These are phyloP conservation scores for Talaromyces wortmannii DNA, from an alignment of 495 filamentous ascomycete species.

Conservation along the genomic window DNA sequence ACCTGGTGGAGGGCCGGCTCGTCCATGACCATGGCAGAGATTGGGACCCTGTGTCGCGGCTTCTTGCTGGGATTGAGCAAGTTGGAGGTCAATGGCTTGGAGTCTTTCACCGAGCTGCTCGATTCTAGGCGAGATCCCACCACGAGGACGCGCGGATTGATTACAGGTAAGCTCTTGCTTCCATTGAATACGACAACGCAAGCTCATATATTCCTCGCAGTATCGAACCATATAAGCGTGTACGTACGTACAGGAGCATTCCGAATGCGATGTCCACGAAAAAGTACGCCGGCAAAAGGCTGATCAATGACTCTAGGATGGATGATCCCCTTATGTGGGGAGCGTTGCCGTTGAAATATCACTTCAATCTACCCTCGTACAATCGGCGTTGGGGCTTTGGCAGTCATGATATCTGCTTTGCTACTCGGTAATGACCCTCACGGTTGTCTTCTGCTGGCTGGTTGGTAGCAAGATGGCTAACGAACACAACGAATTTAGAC, in stretches of 20 bases:
- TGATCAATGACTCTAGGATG: conserved; percentile 45
- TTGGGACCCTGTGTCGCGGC: conserved; percentile 37
- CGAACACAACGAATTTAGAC: conserved; percentile 26
- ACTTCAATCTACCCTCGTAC: conserved; percentile 49
- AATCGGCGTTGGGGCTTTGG: conserved; percentile 82
- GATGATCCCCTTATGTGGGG: conserved; percentile 96
- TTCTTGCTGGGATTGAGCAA: conserved; percentile 36
- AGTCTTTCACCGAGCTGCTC: conserved; percentile 66
- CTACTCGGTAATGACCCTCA: conserved; percentile 25
- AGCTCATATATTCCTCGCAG: conserved; percentile 33
- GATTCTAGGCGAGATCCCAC: conserved; percentile 65
- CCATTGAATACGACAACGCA: not conserved
- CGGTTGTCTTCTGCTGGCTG: not conserved
- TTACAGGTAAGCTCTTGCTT: conserved; percentile 61
- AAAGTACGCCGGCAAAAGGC: not conserved
- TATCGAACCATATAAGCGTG: conserved; percentile 95
- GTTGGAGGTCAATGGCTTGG: conserved; percentile 61
- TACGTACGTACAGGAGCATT: conserved; percentile 51
- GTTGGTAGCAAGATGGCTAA: conserved; percentile 11
- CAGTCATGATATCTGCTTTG: conserved; percentile 90
- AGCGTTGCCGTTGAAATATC: conserved; percentile 64
- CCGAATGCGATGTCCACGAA: conserved; percentile 1
- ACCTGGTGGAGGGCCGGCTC: conserved; percentile 35
- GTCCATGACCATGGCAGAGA: conserved; percentile 35
- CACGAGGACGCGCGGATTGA: conserved; percentile 64